These are phyloP conservation scores for Vanrija sp. DNA, from an alignment of 1,284 basidiomycete genomes.

Conservation along the genomic window DNA sequence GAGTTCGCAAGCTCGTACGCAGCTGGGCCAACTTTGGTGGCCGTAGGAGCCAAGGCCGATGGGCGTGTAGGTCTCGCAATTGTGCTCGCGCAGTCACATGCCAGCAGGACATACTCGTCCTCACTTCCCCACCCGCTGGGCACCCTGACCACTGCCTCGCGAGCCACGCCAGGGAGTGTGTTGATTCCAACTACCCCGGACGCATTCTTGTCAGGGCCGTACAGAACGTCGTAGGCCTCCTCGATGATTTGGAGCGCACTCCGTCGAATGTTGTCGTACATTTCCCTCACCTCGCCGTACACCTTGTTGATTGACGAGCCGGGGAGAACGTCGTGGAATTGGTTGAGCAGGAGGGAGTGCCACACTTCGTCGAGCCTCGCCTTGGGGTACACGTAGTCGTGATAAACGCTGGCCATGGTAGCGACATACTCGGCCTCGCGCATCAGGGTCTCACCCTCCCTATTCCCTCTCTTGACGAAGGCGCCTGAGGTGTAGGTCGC, in stretches of 20 bases:
- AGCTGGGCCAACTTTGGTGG: no score
- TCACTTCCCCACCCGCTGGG: no score
- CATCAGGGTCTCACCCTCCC: slow-evolving; percentile 81
- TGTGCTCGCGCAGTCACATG: no score
- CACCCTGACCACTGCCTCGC: no score
- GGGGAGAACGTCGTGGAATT: slow-evolving; percentile 86
- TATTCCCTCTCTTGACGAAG: slow-evolving; percentile 90
- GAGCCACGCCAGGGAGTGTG: no score
- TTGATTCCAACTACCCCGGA: no score
- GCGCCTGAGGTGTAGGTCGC: slow-evolving; percentile 77
- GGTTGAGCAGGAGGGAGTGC: slow-evolving; percentile 82
- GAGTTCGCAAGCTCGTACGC: neutral
- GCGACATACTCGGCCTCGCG: slow-evolving; percentile 74
- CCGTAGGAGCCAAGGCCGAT: neutral
- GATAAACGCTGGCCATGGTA: slow-evolving; percentile 70
- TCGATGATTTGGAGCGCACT: slow-evolving; percentile 35
- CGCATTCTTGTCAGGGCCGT: neutral
- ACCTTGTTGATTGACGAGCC: slow-evolving; percentile 69
- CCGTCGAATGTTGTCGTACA: slow-evolving; percentile 54
- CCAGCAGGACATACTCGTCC: no score
- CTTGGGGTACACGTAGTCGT: slow-evolving; percentile 62
- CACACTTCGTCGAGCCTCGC: slow-evolving; percentile 71
- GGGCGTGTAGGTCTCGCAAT: no score
- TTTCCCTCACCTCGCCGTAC: slow-evolving; percentile 21
- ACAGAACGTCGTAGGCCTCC: neutral